Conservation (phyloP, 345 rosid genomes). For the Microthlaspi erraticum region DNA sequence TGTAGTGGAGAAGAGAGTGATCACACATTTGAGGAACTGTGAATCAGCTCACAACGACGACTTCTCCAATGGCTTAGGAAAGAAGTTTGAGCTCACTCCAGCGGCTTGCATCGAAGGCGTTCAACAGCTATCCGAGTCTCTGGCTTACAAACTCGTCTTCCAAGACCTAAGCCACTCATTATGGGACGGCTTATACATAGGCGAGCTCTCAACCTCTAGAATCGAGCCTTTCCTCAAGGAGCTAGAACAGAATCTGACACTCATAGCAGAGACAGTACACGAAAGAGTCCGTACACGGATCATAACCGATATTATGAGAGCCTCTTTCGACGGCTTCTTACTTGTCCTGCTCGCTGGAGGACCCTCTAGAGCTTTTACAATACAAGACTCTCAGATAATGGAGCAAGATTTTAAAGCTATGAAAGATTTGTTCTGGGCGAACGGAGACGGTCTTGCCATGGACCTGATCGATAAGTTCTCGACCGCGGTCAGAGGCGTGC, state of each 20-base stretch:
- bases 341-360: constrained; percentile 96
- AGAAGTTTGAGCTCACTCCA: constrained; percentile 87
- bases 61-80: constrained; percentile 77
- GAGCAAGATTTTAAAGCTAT: constrained; percentile 93
- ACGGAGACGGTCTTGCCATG: constrained; percentile 88
- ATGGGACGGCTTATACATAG: constrained; percentile 92
- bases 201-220: constrained; percentile 74
- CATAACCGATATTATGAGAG: constrained; percentile 81
- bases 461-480: constrained; percentile 83
- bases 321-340: constrained; percentile 88
- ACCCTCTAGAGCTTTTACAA: constrained; percentile 79
- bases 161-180: constrained; percentile 79
- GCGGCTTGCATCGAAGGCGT: constrained; percentile 86
- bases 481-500: constrained; percentile 63
- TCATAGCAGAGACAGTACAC: constrained; percentile 71
- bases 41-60: constrained; percentile 89
- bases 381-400: constrained; percentile 72
- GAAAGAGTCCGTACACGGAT: constrained; percentile 86
- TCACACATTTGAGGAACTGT: constrained; percentile 91
- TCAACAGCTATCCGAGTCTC: constrained; percentile 85
- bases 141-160: constrained; percentile 79
- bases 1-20: constrained; percentile 75
- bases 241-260: constrained; percentile 66
- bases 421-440: constrained; percentile 91
- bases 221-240: constrained; percentile 78